Evolutionary conservation across 1,284 basidiomycete species (phyloP).

Genomic region (Austroboletus novae-zelandiae): DNA sequence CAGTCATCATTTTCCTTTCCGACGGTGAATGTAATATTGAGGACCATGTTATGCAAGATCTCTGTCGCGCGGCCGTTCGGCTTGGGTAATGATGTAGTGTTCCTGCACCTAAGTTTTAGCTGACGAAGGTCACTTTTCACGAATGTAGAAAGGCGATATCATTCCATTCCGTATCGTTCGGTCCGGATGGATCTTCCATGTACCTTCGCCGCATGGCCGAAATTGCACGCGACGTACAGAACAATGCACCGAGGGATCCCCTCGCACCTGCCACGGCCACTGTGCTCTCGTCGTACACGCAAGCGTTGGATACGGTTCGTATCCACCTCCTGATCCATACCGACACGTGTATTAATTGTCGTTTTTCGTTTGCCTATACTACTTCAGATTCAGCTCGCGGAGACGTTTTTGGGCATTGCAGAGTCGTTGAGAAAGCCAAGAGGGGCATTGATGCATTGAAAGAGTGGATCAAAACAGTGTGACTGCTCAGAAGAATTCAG

Average conservation of each 20-base stretch:
- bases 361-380: background rate
- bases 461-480: too few species aligned
- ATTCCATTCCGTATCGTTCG: slow-evolving; percentile 61
- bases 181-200: slow-evolving; percentile 33
- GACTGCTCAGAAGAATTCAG: too few species aligned
- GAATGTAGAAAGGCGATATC: slow-evolving; percentile 50
- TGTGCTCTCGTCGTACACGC: slow-evolving; percentile 49
- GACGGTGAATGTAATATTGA: slow-evolving; percentile 50
- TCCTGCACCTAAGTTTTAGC: background rate
- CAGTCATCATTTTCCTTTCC: slow-evolving; percentile 64
- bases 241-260: slow-evolving; percentile 44
- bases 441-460: slow-evolving; percentile 43
- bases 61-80: slow-evolving; percentile 46
- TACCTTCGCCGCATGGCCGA: slow-evolving; percentile 51
- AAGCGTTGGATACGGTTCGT: slow-evolving; percentile 55
- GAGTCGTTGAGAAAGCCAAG: slow-evolving; percentile 57
- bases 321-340: background rate
- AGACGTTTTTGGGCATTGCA: slow-evolving; percentile 63
- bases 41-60: slow-evolving; percentile 42
- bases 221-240: slow-evolving; percentile 51
- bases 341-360: background rate
- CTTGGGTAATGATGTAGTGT: slow-evolving; percentile 40
- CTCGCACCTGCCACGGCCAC: slow-evolving; percentile 36
- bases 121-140: background rate
- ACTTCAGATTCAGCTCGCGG: slow-evolving; percentile 50